Percentiles rank a stretch among this genome's conserved stretches.
Evolutionary conservation across 352 stramenopile genomes (phyloP).

Genomic region (Nothophytophthora sp.): DNA sequence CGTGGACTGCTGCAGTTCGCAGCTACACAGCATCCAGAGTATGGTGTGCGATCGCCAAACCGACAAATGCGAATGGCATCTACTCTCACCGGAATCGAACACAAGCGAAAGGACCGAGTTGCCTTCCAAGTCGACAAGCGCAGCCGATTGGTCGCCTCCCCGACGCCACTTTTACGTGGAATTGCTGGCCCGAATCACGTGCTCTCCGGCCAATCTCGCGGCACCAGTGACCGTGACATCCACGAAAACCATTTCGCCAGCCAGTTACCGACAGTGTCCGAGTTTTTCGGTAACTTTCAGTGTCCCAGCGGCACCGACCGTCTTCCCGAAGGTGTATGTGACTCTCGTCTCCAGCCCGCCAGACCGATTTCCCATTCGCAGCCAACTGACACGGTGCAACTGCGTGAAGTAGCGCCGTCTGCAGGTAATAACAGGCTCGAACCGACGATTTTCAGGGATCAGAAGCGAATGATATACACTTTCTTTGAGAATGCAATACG

Average conservation of each 20-base stretch:
- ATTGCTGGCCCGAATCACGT: slow-evolving; percentile 27
- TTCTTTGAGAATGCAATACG: too few species aligned
- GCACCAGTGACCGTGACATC: slow-evolving; percentile 3
- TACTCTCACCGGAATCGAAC: not conserved
- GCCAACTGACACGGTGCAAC: not conserved
- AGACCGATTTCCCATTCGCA: slow-evolving; percentile 10
- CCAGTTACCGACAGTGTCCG: slow-evolving; percentile 10
- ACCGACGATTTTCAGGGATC: not conserved
- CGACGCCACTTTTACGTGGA: slow-evolving; percentile 37
- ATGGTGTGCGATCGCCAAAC: slow-evolving; percentile 25
- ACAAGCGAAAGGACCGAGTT: not conserved
- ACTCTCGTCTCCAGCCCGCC: slow-evolving; percentile 5
- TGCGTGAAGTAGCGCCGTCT: not conserved
- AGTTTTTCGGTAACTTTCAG: slow-evolving; percentile 13
- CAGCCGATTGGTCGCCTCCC: slow-evolving; percentile 2
- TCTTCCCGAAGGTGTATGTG: slow-evolving; percentile 23
- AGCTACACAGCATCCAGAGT: slow-evolving; percentile 37
- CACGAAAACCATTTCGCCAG: not conserved
- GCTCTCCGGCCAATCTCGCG: slow-evolving; percentile 18
- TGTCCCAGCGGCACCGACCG: slow-evolving; percentile 11
- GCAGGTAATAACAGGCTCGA: slow-evolving; percentile 1
- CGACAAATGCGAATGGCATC: slow-evolving; percentile 29
- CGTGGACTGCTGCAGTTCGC: slow-evolving; percentile 39
- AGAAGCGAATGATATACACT: not conserved
- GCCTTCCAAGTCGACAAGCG: not conserved